These are phyloP conservation scores for Botrytis elliptica DNA, from an alignment of 2,329 filamentous ascomycete species.

Conservation along the genomic window DNA sequence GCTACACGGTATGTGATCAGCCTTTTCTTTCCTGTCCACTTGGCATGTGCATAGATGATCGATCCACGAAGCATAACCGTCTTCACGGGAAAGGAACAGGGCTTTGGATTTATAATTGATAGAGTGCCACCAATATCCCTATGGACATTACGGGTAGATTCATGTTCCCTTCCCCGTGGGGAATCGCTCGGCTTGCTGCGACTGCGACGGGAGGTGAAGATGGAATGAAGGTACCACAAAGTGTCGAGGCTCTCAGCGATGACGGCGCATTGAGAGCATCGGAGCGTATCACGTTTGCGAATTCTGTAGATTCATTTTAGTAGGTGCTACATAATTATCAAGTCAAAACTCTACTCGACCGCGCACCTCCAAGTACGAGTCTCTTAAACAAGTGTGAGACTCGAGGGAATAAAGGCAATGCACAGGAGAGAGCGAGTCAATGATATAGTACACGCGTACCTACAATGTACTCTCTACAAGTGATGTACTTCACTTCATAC, in stretches of 20 bases:
- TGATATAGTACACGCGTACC: not conserved
- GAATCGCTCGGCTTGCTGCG: slow-evolving; percentile 2
- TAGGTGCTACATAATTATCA: not conserved
- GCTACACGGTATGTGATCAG: slow-evolving; percentile 8
- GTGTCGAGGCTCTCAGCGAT: not conserved
- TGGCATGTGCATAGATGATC: slow-evolving; percentile 16
- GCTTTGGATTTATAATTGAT: not conserved
- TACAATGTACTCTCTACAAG: not conserved
- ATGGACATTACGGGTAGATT: not conserved
- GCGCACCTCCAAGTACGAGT: not conserved
- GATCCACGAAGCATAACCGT: slow-evolving; percentile 9
- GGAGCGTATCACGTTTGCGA: not conserved
- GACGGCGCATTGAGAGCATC: not conserved
- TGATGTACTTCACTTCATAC: no score
- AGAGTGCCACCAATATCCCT: slow-evolving; percentile 8
- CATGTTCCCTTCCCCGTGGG: not conserved
- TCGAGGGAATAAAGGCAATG: not conserved
- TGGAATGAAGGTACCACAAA: not conserved
- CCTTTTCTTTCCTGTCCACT: slow-evolving; percentile 11
- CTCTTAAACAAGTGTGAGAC: not conserved
- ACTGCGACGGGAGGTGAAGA: not conserved
- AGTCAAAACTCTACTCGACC: not conserved
- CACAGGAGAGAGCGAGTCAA: not conserved
- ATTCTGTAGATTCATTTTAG: not conserved
- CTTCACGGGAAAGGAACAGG: not conserved